A percentile compares a stretch with the other conserved stretches of the same genome.
Evolutionary conservation across 352 stramenopile species (phyloP).

Genomic region (Globisporangium canariense): DNA sequence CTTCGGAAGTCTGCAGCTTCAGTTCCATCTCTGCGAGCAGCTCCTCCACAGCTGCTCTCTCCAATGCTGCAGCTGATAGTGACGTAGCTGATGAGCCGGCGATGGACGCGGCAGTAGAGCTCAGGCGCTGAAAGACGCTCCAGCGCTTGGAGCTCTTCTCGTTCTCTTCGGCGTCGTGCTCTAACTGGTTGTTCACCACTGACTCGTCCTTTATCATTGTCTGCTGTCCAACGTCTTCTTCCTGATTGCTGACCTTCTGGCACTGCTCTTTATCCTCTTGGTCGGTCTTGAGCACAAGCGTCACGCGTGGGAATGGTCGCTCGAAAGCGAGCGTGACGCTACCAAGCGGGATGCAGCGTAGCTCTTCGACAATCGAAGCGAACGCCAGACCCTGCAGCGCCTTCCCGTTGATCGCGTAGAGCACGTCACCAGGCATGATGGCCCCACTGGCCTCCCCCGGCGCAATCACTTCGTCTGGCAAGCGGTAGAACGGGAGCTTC

Average conservation of each 20-base stretch:
- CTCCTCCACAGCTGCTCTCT: conserved; percentile 6
- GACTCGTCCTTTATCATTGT: conserved; percentile 13
- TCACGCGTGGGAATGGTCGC: conserved; percentile 5
- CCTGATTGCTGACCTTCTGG: not conserved
- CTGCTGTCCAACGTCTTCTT: conserved; percentile 11
- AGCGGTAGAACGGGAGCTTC: conserved; percentile 60
- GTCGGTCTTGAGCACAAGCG: not conserved
- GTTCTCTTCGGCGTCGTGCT: not conserved
- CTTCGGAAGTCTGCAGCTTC: conserved; percentile 30
- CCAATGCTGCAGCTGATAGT: not conserved
- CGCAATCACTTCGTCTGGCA: conserved; percentile 43
- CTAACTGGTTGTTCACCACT: conserved; percentile 7
- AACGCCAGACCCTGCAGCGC: conserved; percentile 35
- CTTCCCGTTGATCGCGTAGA: conserved; percentile 43
- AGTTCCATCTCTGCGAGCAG: conserved; percentile 30
- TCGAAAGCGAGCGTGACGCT: conserved; percentile 49
- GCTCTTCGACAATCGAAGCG: conserved; percentile 52
- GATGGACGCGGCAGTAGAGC: conserved; percentile 22
- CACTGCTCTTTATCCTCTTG: not conserved
- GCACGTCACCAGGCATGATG: conserved; percentile 46
- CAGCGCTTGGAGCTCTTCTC: conserved; percentile 29
- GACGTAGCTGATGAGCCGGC: not conserved
- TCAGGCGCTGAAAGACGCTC: conserved; percentile 39
- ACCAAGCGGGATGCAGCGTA: conserved; percentile 40
- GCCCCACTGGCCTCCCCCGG: conserved; percentile 55